phyloP scores from a whole-genome alignment of 345 rosid species.

The Euclidium syriacum region DNA sequence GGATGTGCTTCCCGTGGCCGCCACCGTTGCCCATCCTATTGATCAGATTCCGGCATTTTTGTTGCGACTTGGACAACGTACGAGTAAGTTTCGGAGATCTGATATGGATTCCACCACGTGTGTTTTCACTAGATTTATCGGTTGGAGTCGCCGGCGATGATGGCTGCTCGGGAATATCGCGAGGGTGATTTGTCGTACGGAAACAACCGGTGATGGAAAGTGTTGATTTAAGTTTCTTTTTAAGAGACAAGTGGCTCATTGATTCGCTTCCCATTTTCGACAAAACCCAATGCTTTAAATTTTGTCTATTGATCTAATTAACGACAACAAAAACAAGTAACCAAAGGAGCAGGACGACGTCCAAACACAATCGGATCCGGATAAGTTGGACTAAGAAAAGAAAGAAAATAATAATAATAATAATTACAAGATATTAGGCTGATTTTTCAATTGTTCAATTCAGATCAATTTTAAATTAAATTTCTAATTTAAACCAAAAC shows the following conservation, averaged over 20 bases:
- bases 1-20: constrained; percentile 13
- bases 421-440: constrained; percentile 1
- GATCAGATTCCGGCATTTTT: constrained; percentile 18
- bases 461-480: too few relatives aligned
- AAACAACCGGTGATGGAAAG: constrained; percentile 27
- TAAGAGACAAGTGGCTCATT: constrained; percentile 17
- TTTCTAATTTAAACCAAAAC: background rate
- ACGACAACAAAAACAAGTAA: background rate
- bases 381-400: background rate
- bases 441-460: too few relatives aligned
- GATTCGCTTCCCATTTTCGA: constrained; percentile 20
- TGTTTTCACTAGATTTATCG: background rate
- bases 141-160: constrained; percentile 9
- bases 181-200: constrained; percentile 15
- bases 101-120: background rate
- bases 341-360: background rate
- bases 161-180: background rate
- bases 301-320: background rate
- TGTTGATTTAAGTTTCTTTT: constrained; percentile 25
- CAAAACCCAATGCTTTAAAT: background rate
- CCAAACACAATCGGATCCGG: background rate
- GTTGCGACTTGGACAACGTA: constrained; percentile 30
- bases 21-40: constrained; percentile 21
- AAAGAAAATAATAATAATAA: background rate
- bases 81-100: constrained; percentile 27